Evolutionary conservation across 2,329 filamentous ascomycete species (phyloP).

Genomic region (Aphanocladium album): DNA sequence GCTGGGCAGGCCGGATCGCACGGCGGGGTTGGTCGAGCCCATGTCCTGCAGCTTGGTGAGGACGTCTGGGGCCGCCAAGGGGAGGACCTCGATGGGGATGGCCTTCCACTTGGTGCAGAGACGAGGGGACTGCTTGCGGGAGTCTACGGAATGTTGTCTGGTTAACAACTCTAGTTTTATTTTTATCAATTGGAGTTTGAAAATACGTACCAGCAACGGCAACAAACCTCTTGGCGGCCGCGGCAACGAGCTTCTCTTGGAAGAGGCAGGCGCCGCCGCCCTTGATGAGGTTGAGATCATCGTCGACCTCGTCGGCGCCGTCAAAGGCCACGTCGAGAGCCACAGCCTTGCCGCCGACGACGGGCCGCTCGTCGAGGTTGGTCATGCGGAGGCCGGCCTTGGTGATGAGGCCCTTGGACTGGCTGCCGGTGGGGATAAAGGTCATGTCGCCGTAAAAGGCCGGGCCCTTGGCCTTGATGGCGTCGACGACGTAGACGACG

Average conservation of each 20-base stretch:
- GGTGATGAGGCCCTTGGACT: constrained; percentile 82
- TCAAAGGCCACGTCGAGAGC: constrained; percentile 87
- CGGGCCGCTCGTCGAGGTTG: constrained; percentile 69
- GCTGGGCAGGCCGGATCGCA: constrained; percentile 67
- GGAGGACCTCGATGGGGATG: constrained; percentile 91
- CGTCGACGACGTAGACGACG: constrained; percentile 80
- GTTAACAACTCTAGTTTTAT: neutral
- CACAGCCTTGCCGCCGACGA: constrained; percentile 33
- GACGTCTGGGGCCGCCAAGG: constrained; percentile 74
- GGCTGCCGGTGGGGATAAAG: constrained; percentile 89
- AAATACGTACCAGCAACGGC: constrained; percentile 67
- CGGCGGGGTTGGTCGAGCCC: constrained; percentile 64
- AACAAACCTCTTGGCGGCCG: constrained; percentile 77
- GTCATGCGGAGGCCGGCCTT: constrained; percentile 71
- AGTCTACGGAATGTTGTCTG: too few species aligned
- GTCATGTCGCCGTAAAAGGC: constrained; percentile 59
- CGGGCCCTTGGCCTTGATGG: constrained; percentile 60
- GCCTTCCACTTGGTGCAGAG: constrained; percentile 73
- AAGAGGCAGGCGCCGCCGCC: constrained; percentile 96
- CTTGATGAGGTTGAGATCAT: constrained; percentile 94
- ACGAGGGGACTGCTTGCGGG: constrained; percentile 77
- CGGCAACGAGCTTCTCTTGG: constrained; percentile 93
- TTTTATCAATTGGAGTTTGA: neutral
- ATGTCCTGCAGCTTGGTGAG: constrained; percentile 66
- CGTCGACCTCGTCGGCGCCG: constrained; percentile 94